phyloP scores from a whole-genome alignment of 495 filamentous ascomycete species.

The Neurospora sp. region DNA sequence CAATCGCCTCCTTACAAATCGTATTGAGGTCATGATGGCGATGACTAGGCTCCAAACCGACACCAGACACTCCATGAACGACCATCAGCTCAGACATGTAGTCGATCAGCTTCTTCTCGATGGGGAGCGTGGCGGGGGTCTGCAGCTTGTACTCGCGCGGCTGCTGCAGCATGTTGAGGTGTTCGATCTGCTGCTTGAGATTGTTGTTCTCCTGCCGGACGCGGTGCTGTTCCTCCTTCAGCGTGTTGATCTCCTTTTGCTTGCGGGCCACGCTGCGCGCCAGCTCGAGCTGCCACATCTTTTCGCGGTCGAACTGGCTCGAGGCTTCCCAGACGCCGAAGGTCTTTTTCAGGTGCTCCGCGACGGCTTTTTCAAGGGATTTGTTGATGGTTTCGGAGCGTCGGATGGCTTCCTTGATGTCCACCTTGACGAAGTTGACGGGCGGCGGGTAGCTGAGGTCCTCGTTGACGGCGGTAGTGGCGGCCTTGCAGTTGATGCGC shows the following conservation, averaged over 20 bases:
- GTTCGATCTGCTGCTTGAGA: constrained; percentile 58
- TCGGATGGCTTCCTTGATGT: constrained; percentile 33
- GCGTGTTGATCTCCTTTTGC: constrained; percentile 51
- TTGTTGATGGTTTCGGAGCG: constrained; percentile 31
- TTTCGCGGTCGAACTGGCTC: constrained; percentile 42
- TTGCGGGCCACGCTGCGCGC: constrained; percentile 62
- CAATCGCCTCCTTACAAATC: constrained; percentile 36
- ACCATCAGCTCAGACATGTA: constrained; percentile 25
- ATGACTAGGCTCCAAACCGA: constrained; percentile 34
- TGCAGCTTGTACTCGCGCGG: constrained; percentile 61
- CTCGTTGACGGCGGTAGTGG: constrained; percentile 31
- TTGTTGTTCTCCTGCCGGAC: constrained; percentile 63
- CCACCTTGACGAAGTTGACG: constrained; percentile 16
- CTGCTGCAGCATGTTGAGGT: constrained; percentile 56
- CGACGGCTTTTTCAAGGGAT: constrained; percentile 50
- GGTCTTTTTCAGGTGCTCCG: constrained; percentile 57
- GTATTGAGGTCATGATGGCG: constrained; percentile 36
- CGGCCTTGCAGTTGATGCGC: constrained; percentile 36
- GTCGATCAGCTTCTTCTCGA: constrained; percentile 35
- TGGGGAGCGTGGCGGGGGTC: constrained; percentile 50
- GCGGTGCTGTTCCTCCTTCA: constrained; percentile 50
- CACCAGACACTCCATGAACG: constrained; percentile 7
- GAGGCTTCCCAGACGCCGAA: constrained; percentile 62
- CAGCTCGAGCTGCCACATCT: constrained; percentile 71
- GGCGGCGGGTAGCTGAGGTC: constrained; percentile 31